Evolutionary conservation across 148 eudicot species (phyloP), one percentile per base, ranked within the genome.

Genomic region (Arctostaphylos glauca): DNA sequence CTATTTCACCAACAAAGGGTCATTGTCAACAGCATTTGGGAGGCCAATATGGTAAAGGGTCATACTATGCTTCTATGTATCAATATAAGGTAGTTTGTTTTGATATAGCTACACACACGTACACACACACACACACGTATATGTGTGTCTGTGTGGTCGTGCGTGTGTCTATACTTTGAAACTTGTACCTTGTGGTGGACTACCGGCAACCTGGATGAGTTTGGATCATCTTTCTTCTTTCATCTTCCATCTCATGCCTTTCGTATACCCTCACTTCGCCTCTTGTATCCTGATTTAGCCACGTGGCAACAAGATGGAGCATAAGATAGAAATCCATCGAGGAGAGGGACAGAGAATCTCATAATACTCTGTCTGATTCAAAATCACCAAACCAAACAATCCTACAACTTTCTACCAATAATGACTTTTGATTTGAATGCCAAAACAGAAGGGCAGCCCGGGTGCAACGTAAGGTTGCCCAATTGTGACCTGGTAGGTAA

Each of bases 1-100:
- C 71, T 66, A 25, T 66, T 25, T 66, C 71, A 70, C 47, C 48
- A 15, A 70, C 74, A 70, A 70, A 70, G n/a, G 48, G 48, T 70
- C 74, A 41, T 48, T 70, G 74, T 70, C 74, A 13, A 70, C 4
- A 2, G n/a, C 48, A 70, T 15, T 70, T 0, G 38, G 74, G 46
- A 41, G 19, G 19, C 19, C 13, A 70, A 41, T 41, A 70, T 3
- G 60, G 60, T 70, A 43, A 70, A 70, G 21, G 9, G 74, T 70
- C 48, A 70, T 16, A 41, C 49, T 19, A 25, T 18, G 23, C 50
- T 44, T 10, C 4, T 9, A 47, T 21, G 38, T 74, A 50, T 10
- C 23, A 9, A 8, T 2, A 31, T 21, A 48, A 74, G 31, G 54
- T 10, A 74, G 9, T n/a, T 74, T 31, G 6, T 3, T 74, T 19